Base-by-base conservation (phyloP, 2,329 filamentous ascomycete species). In the Plectosphaerella plurivora region DNA sequence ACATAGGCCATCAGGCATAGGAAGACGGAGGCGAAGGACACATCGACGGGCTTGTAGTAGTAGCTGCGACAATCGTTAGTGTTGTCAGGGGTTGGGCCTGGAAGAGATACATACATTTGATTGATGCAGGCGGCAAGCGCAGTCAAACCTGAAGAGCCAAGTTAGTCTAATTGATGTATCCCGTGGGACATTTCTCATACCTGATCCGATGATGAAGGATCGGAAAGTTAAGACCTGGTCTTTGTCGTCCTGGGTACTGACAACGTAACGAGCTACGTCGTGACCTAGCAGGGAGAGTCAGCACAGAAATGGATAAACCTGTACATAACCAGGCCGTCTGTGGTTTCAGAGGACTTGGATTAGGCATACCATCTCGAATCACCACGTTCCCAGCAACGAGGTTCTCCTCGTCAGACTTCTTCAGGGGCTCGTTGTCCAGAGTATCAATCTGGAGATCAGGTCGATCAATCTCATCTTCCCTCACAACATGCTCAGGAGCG, bases 71-170 rank as follows among this genome's bases (percentile, higher is more conserved):
- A 8, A 25, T 42, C 1, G 28, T 36, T 3, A 25, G 24, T 10
- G 12, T 18, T 14, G 7, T 16, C 2, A 18, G n/a, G 10, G 24
- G 48, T n/a, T 9, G 16, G 4, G 11, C 7, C 4, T 9, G 7
- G 3, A 9, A 14, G 16, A 8, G 22, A 33, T 4, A 24, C 33
- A 16, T 28, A 55, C 53, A 55, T 55, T 25, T 55, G 53, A 33
- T 55, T 53, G 33, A 55, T 55, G 28, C 53, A 55, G 8, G 53
- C 53, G 15, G 53, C 53, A 7, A 55, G 53, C n/a, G 53, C 53
- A 1, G 53, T 55, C 5, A 55, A 41, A 1, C 53, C 53, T 55
- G 25, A 12, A 3, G 11, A n/a, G 11, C 4, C 1, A 8, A 15
- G 18, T 55, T 18, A 53, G 45, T 7, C 1, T 1, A 5, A 22